Evolutionary conservation across 768 basidiomycete species (phyloP).

Genomic region (Leccinum longicurvipes): DNA sequence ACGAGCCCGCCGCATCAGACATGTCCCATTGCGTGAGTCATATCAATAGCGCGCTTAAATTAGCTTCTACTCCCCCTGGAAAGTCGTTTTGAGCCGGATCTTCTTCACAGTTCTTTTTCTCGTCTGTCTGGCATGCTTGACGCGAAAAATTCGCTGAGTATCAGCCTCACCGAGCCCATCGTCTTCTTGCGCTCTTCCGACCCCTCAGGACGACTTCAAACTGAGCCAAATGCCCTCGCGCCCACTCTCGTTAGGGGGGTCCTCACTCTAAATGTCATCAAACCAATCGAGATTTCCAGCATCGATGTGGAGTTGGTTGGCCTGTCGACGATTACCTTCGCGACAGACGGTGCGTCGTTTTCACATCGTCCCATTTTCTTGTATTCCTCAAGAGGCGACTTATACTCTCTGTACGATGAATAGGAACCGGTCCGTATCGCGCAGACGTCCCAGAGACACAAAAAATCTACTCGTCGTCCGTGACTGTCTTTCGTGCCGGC

Average conservation of each 20-base stretch:
- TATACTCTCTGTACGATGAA: background rate
- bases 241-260: constrained; percentile 65
- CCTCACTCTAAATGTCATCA: constrained; percentile 58
- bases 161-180: constrained; percentile 71
- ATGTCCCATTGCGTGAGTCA: no score
- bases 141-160: constrained; percentile 43
- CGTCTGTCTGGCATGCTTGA: constrained; percentile 13
- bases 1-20: background rate
- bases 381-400: background rate
- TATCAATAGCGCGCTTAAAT: background rate
- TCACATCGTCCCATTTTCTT: no score
- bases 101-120: background rate
- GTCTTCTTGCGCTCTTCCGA: constrained; percentile 66
- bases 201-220: constrained; percentile 35
- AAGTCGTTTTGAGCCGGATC: background rate
- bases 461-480: constrained; percentile 65
- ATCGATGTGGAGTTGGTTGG: constrained; percentile 82
- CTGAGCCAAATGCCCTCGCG: constrained; percentile 44
- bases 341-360: constrained; percentile 65
- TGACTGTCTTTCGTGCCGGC: constrained; percentile 73
- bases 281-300: constrained; percentile 81
- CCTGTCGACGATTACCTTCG: constrained; percentile 66
- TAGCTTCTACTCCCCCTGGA: background rate
- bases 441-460: constrained; percentile 76
- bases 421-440: constrained; percentile 64